These are phyloP conservation scores for Colletotrichum paranaense DNA, from an alignment of 2,329 filamentous ascomycete genomes.

Conservation along the genomic window DNA sequence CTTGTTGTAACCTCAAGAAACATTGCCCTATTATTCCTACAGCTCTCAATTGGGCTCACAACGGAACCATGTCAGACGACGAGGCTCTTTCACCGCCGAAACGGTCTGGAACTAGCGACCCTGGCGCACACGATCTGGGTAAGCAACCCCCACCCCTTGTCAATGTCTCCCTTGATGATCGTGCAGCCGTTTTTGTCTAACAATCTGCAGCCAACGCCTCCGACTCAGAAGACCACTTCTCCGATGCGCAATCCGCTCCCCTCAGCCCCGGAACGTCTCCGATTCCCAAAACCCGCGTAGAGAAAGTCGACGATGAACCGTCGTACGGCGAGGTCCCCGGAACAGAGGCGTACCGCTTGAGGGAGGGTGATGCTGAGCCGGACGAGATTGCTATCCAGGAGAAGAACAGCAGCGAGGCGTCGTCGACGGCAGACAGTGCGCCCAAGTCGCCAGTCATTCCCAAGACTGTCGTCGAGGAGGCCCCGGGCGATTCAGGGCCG, in stretches of 20 bases:
- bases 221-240: conserved; percentile 78
- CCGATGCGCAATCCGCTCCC: conserved; percentile 69
- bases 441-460: conserved; percentile 53
- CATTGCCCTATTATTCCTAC: neutral
- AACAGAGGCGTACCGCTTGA: conserved; percentile 66
- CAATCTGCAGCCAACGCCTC: conserved; percentile 58
- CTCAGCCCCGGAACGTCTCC: conserved; percentile 59
- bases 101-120: conserved; percentile 59
- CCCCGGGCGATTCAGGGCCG: conserved; percentile 55
- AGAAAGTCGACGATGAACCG: conserved; percentile 68
- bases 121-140: conserved; percentile 72
- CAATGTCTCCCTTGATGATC: conserved; percentile 11
- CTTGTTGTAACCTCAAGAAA: conserved; percentile 10
- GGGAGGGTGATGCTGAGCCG: conserved; percentile 67
- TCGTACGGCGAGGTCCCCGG: conserved; percentile 72
- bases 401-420: conserved; percentile 34
- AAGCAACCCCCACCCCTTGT: conserved; percentile 23
- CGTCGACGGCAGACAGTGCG: conserved; percentile 37
- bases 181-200: conserved; percentile 39
- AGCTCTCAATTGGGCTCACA: neutral
- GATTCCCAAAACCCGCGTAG: conserved; percentile 68
- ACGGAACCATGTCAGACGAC: conserved; percentile 45
- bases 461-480: conserved; percentile 65
- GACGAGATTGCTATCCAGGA: conserved; percentile 67
- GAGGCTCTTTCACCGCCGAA: conserved; percentile 53